Conservation (phyloP, 768 basidiomycete species). For the Ephemerocybe angulata region DNA sequence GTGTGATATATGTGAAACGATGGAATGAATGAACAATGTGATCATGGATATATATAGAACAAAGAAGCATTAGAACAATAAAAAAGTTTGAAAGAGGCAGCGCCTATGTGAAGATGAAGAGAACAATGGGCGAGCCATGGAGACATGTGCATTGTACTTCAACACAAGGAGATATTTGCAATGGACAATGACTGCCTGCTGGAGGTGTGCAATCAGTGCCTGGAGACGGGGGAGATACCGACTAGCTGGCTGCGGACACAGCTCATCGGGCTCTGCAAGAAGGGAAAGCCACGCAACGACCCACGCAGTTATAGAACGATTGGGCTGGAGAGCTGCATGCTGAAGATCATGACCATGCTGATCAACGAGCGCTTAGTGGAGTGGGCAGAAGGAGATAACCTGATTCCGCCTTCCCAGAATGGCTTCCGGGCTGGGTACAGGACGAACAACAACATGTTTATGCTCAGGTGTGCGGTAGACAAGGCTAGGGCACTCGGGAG, state of each 20-base stretch:
- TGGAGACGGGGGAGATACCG: background rate
- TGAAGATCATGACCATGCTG: slow-evolving; percentile 22
- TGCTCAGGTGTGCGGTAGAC: slow-evolving; percentile 21
- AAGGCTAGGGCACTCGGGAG: slow-evolving; percentile 13
- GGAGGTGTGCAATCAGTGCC: background rate
- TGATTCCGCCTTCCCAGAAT: slow-evolving; percentile 28
- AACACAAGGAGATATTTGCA: background rate
- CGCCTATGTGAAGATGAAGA: background rate
- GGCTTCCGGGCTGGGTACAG: slow-evolving; percentile 24
- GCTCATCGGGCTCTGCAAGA: slow-evolving; percentile 7
- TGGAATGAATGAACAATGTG: no score
- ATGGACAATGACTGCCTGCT: background rate
- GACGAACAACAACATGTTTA: no score
- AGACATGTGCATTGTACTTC: background rate
- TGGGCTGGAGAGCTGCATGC: slow-evolving; percentile 18
- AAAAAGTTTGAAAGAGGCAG: background rate
- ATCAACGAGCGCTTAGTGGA: slow-evolving; percentile 16
- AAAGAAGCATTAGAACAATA: no score
- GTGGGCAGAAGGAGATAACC: slow-evolving; percentile 15
- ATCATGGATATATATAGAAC: no score
- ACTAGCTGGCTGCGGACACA: background rate
- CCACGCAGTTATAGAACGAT: slow-evolving; percentile 18
- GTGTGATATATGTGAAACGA: no score
- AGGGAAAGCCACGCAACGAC: slow-evolving; percentile 11
- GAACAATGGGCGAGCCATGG: background rate